Conservation (phyloP, 2,329 filamentous ascomycete species). For the Leptographium procerum region DNA sequence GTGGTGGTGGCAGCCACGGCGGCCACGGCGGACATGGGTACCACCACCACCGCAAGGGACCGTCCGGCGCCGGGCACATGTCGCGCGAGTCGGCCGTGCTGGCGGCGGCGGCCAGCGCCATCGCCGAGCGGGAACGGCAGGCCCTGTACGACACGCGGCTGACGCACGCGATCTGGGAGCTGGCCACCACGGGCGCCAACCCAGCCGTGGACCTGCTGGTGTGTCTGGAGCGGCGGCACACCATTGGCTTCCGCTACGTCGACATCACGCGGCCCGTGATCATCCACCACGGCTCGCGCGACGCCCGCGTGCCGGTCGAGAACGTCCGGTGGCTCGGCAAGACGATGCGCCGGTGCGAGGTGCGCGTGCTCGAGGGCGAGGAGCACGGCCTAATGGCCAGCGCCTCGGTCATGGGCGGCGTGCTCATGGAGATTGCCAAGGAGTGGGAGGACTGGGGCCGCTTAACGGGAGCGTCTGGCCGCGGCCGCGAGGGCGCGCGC, state of each 20-base stretch:
- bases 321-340: constrained; percentile 93
- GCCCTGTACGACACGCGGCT: constrained; percentile 71
- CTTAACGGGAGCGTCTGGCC: constrained; percentile 29
- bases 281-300: constrained; percentile 86
- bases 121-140: constrained; percentile 61
- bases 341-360: constrained; percentile 86
- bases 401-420: constrained; percentile 80
- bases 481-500: constrained; percentile 7
- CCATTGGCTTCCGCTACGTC: constrained; percentile 92
- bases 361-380: constrained; percentile 80
- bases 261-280: constrained; percentile 87
- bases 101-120: constrained; percentile 45
- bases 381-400: constrained; percentile 95
- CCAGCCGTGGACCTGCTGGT: constrained; percentile 88
- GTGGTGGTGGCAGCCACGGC: too few species aligned
- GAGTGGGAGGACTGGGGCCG: constrained; percentile 88
- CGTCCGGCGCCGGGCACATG: constrained; percentile 9
- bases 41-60: constrained; percentile 15
- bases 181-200: constrained; percentile 83
- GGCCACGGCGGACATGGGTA: too few species aligned
- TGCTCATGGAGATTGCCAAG: constrained; percentile 86
- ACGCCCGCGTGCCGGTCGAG: constrained; percentile 84
- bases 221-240: constrained; percentile 80
- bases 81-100: constrained; percentile 25
- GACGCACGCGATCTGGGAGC: constrained; percentile 88